Evolutionary conservation across 1,139 yeast species (phyloP), one percentile per base, ranked within the genome.

Genomic region (Blastobotrys aristatus): DNA sequence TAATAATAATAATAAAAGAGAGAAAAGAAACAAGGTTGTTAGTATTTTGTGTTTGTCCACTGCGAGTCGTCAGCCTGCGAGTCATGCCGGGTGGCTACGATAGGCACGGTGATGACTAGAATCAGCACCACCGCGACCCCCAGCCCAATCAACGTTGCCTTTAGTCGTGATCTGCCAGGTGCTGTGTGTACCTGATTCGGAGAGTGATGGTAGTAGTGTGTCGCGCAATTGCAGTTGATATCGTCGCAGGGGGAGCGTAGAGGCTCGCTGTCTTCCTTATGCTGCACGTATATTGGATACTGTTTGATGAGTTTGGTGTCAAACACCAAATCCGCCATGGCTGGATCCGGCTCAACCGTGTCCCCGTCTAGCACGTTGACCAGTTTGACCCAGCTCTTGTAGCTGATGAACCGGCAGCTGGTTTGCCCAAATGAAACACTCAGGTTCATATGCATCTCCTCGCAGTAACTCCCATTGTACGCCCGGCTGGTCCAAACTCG

Each of bases 241-340:
- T 43, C 26, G 20, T 27, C 24, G 26, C 46, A 43, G 21, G 32
- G 24, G 1, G 37, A 18, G 11, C 40, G 20, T 16, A 42, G 14
- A 6, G 36, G 44, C 20, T 32, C 20, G 3, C 11, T 18, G 16
- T 36, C 24, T 17, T 21, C 17, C n/a, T n/a, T n/a, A n/a, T n/a
- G n/a, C 2, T n/a, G n/a, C 16, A 24, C 20, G 16, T 36, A 21
- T 2, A 40, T 27, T 40, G 38, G 45, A 18, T 21, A 26, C 30
- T 30, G 46, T 27, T 43, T 43, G 24, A 43, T 30, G 16, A 20
- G 21, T 24, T 43, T 43, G 13, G 46, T 43, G 24, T 43, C 46
- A 13, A 43, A 43, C 20, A 43, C n/a, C 8, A 35, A 2, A 2
- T 17, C 20, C n/a, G n/a, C 14, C 36, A 27, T 4, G 16, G 16